Evolutionary conservation across 1,284 basidiomycete species (phyloP), one percentile per base, ranked within the genome.

Genomic region (Heliocybe sulcata): DNA sequence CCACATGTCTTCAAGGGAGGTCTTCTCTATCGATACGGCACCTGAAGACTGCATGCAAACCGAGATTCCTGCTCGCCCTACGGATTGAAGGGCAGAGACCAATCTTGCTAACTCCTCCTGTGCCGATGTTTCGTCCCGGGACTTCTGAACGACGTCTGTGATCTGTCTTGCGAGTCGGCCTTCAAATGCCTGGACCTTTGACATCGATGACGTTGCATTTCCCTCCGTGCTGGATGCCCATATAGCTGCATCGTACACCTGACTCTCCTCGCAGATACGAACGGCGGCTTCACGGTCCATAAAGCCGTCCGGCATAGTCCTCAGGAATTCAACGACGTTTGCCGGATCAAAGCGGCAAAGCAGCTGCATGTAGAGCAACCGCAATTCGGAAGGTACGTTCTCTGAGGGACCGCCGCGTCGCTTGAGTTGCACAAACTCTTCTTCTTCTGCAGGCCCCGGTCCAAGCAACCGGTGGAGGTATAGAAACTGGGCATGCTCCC

Each of bases 1-100:
- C 95, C 95, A 98, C 61, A 94, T 81, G 61, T 97, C 92, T 65
- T 95, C 92, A 14, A 85, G 77, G 11, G 83, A 69, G 9, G 79
- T 73, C 1, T 65, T 66, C 16, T 69, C 65, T 19, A 68, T 69
- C 2, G 69, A 65, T 56, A 73, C 71, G 20, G 16, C 16, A 3
- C 25, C 16, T 2, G 90, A 90, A 56, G 80, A 82, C 58, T 83
- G 79, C 35, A 85, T 67, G 64, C 92, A 94, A 35, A 93, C 76
- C 0, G 76, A 67, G 3, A 87, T 77, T 16, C 84, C 85, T 55
- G 80, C 79, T 29, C 72, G 71, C n/a, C 80, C 80, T 26, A 91
- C 74, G 2, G 74, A 73, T 58, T 76, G 69, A 52, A 93, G 27
- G 65, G 56, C 23, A 80, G 61, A 12, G 64, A 63, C 4, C 29